Evolutionary conservation across 2,329 filamentous ascomycete species (phyloP), one percentile per base, ranked within the genome.

Genomic region (Venturia carpophila): DNA sequence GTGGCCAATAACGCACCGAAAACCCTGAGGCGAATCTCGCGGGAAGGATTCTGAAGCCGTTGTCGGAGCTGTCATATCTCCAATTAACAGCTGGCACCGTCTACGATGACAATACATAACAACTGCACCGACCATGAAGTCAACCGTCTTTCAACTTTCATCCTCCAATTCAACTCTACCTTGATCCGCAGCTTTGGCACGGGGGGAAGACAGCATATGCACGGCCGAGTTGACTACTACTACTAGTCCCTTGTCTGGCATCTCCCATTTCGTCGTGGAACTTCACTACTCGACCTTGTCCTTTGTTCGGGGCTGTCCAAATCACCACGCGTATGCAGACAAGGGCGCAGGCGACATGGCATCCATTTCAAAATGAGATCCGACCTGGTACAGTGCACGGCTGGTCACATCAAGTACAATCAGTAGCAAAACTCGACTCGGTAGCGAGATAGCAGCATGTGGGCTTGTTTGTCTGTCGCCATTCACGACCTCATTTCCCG

Each of bases 361-460:
- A 86, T 91, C 68, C 89, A 86, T 60, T 84, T 88, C 47, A 92
- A 92, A 72, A 89, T 91, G 84, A 92, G 92, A 81, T 92, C 92
- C 77, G 84, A 87, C 67, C 82, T 87, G 10, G 30, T 34, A 34
- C 76, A 82, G 13, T 80, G 81, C 67, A 92, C 89, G 1, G 76
- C 74, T 72, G 79, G 73, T 60, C 80, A 81, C 71, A 72, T 79
- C 65, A 73, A 76, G 6, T 34, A 34, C 6, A 34, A 34, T 34
- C 3, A 62, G 75, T 75, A 65, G 74, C 75, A 58, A 69, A 75
- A 17, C 74, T 81, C 64, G 75, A 81, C 58, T 71, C 79, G 65
- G 88, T 87, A 72, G 78, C 79, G 24, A 74, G 75, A 77, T 84
- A 72, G 69, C 75, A 81, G 39, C 78, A 83, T 62, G 75, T 90